Conservation (phyloP, 768 basidiomycete species). For the Crassisporium funariophilum region DNA sequence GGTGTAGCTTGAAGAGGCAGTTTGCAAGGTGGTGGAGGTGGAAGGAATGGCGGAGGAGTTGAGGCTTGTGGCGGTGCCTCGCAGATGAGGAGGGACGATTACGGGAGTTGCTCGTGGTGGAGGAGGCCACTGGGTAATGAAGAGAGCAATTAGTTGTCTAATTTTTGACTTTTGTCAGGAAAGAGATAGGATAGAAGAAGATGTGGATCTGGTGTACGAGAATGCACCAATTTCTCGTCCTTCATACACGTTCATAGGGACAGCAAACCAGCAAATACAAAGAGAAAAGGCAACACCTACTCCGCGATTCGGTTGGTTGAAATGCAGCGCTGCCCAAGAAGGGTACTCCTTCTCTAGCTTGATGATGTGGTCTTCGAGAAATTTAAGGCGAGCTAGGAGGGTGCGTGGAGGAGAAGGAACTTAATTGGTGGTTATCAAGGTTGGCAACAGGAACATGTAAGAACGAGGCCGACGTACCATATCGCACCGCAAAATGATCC, state of each 20-base stretch:
- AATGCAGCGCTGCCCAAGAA: conserved; percentile 87
- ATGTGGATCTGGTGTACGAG: too few relatives aligned
- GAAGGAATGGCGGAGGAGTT: conserved; percentile 11
- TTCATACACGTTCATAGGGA: too few relatives aligned
- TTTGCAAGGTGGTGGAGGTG: conserved; percentile 11
- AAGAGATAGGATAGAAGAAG: too few relatives aligned
- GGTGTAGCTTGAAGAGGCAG: conserved; percentile 5
- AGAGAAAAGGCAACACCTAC: conserved; percentile 45
- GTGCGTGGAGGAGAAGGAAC: conserved; percentile 73
- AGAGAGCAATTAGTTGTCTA: background rate
- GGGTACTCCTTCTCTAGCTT: conserved; percentile 81
- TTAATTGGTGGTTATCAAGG: conserved; percentile 24
- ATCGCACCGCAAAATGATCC: conserved; percentile 74
- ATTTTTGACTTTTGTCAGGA: background rate
- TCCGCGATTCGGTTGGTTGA: conserved; percentile 80
- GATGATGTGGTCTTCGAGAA: conserved; percentile 77
- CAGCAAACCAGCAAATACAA: too few relatives aligned
- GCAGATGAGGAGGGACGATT: conserved; percentile 71
- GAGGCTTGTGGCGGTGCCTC: conserved; percentile 15
- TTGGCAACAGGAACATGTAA: background rate
- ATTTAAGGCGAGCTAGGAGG: conserved; percentile 64
- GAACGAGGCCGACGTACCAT: conserved; percentile 48
- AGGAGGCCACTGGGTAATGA: conserved; percentile 69
- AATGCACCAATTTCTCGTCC: too few relatives aligned
- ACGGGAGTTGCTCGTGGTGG: conserved; percentile 78